Base-by-base conservation (phyloP, 306 rosid species). In the Mucuna pruriens region DNA sequence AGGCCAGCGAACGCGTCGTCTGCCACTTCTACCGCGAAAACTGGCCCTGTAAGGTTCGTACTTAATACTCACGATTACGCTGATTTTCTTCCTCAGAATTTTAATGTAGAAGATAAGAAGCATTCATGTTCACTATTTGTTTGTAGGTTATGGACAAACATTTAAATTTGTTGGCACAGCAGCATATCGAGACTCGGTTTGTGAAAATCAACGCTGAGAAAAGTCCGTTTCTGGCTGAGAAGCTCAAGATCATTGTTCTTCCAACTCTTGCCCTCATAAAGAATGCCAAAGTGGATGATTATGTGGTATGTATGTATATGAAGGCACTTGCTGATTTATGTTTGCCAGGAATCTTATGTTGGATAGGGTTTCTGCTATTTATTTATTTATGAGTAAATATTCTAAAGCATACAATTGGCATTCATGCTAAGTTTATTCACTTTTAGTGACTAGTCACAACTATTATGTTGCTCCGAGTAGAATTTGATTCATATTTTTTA, bases 1-100 rank as follows among this genome's bases (percentile, higher is more conserved):
- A 93, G 86, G 97, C 97, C 81, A 93, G 99, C 70, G 99, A 93
- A n/a, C 99, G 98, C 74, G 99, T 95, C 13, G 97, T 95, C 80
- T 95, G 99, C 85, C 98, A 95, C 74, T 95, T 95, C 88, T 95
- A 86, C 83, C 98, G 99, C 74, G 97, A 95, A 0, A 95, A 95
- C 63, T 95, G 99, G 99, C 99, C 99, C 77, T 95, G 98, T 80
- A 95, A 95, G 98, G 98, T 92, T 12, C 39, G 36, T 31, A 54
- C 31, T 3, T n/a, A 6, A 23, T 10, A 42, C 48, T 9, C 48
- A 10, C 48, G 10, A 36, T 36, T 2, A 36, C 40, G 40, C 40
- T 4, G 5, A 36, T 64, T 2, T 64, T 8, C 71, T n/a, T 0
- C 4, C 26, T 66, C 2, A 9, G 31, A 49, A 6, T 66, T 51